Evolutionary conservation across 352 stramenopile genomes (phyloP).

Genomic region (Phytopythium aichiense): DNA sequence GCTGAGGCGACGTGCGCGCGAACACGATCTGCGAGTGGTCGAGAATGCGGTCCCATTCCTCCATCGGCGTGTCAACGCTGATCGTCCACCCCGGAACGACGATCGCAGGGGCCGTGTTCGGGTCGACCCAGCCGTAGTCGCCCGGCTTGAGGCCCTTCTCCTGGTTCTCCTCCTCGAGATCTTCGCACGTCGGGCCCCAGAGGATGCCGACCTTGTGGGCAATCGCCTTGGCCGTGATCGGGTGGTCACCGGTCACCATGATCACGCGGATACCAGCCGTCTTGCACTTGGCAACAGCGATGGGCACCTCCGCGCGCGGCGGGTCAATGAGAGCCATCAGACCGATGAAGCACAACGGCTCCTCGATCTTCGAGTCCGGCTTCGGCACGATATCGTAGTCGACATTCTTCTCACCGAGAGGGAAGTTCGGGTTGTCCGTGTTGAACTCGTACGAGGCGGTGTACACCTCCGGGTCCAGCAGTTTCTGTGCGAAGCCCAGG

Average conservation of each 20-base stretch:
- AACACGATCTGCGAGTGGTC: constrained; percentile 93
- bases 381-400: constrained; percentile 69
- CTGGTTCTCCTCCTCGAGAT: constrained; percentile 78
- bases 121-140: constrained; percentile 73
- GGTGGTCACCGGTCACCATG: constrained; percentile 99
- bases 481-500: constrained; percentile 59
- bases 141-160: constrained; percentile 49
- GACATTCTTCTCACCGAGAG: constrained; percentile 66
- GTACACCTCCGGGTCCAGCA: constrained; percentile 47
- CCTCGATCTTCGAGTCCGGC: constrained; percentile 73
- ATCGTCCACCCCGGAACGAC: constrained; percentile 86
- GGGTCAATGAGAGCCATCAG: constrained; percentile 98
- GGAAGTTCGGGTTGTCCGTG: constrained; percentile 37
- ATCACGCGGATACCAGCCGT: constrained; percentile 98
- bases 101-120: constrained; percentile 65
- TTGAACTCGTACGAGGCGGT: constrained; percentile 62
- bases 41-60: constrained; percentile 86
- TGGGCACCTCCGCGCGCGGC: constrained; percentile 93
- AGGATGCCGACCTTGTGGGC: constrained; percentile 96
- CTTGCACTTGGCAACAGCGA: constrained; percentile 94
- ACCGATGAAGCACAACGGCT: constrained; percentile 89
- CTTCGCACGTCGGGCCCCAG: constrained; percentile 81
- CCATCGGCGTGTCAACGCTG: constrained; percentile 59
- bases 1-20: constrained; percentile 91
- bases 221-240: constrained; percentile 97